A percentile compares a stretch with the other conserved stretches of the same genome.
These are phyloP conservation scores for Boletus sp. DNA, from an alignment of 768 basidiomycete genomes.

Conservation along the genomic window DNA sequence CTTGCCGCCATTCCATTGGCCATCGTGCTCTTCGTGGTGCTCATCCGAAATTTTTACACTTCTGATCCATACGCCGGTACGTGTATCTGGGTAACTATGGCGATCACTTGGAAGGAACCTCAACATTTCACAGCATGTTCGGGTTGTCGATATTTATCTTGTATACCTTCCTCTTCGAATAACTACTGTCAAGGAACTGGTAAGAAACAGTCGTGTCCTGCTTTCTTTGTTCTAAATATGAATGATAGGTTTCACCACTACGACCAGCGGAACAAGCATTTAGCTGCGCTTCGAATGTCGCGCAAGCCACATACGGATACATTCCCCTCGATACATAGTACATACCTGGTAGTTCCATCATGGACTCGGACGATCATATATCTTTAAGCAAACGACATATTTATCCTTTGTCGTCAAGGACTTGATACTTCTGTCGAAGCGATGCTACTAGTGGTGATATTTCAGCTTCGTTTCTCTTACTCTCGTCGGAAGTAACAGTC, in stretches of 20 bases:
- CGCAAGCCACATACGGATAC: background rate
- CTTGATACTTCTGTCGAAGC: background rate
- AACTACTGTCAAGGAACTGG: constrained; percentile 59
- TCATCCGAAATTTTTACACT: constrained; percentile 87
- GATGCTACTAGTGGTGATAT: background rate
- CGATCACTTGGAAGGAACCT: background rate
- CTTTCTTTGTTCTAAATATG: constrained; percentile 1
- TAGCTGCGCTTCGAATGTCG: constrained; percentile 1
- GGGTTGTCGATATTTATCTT: constrained; percentile 88
- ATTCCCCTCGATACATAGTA: constrained; percentile 1
- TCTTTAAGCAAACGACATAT: background rate
- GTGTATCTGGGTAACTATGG: constrained; percentile 16
- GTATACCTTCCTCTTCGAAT: constrained; percentile 74
- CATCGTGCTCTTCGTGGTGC: constrained; percentile 75
- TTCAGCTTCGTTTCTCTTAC: background rate
- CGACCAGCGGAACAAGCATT: constrained; percentile 30
- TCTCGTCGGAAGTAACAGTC: no score
- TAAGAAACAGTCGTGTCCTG: constrained; percentile 5
- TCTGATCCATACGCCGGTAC: constrained; percentile 79
- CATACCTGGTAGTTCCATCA: background rate
- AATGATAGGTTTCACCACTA: constrained; percentile 27
- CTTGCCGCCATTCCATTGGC: constrained; percentile 70
- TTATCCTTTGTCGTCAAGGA: background rate
- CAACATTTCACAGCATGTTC: constrained; percentile 56
- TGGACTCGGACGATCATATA: constrained; percentile 9